These are phyloP conservation scores for Xylariaceae sp. DNA, from an alignment of 2,329 filamentous ascomycete species.

Conservation along the genomic window DNA sequence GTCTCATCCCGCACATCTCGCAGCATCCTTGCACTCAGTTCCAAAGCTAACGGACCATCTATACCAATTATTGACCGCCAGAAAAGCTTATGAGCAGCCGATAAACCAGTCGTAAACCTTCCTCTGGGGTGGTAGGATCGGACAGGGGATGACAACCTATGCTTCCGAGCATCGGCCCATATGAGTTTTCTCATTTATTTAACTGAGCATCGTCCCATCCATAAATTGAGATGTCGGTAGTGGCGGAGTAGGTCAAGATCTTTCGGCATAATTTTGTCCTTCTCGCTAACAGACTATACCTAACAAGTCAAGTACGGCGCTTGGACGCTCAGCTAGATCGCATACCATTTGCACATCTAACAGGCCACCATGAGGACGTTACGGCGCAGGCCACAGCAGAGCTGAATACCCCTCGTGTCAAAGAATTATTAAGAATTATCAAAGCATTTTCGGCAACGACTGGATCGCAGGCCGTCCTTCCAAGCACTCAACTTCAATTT, in stretches of 20 bases:
- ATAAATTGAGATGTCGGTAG: slow-evolving; percentile 50
- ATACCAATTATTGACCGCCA: not conserved
- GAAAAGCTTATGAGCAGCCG: not conserved
- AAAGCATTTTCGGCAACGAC: slow-evolving; percentile 74
- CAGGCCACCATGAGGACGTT: slow-evolving; percentile 48
- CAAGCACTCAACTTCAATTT: slow-evolving; percentile 62
- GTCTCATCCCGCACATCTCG: not conserved
- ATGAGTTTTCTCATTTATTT: slow-evolving; percentile 17
- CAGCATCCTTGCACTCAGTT: not conserved
- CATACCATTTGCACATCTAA: slow-evolving; percentile 56
- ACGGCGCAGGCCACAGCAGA: slow-evolving; percentile 46
- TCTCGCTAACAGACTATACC: slow-evolving; percentile 17
- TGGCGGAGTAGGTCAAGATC: slow-evolving; percentile 52
- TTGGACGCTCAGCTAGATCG: slow-evolving; percentile 71
- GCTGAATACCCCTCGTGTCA: slow-evolving; percentile 59
- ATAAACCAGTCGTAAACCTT: slow-evolving; percentile 11
- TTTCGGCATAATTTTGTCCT: slow-evolving; percentile 19
- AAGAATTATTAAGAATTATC: slow-evolving; percentile 70
- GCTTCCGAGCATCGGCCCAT: slow-evolving; percentile 31
- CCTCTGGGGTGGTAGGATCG: slow-evolving; percentile 32
- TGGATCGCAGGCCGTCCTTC: slow-evolving; percentile 66
- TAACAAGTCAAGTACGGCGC: slow-evolving; percentile 59
- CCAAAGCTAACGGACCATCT: not conserved
- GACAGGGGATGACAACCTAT: slow-evolving; percentile 28
- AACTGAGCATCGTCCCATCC: slow-evolving; percentile 6